These are phyloP conservation scores for Hsuehochloa calcarea DNA, from an alignment of 176 grass and related monocot species.

Conservation along the genomic window DNA sequence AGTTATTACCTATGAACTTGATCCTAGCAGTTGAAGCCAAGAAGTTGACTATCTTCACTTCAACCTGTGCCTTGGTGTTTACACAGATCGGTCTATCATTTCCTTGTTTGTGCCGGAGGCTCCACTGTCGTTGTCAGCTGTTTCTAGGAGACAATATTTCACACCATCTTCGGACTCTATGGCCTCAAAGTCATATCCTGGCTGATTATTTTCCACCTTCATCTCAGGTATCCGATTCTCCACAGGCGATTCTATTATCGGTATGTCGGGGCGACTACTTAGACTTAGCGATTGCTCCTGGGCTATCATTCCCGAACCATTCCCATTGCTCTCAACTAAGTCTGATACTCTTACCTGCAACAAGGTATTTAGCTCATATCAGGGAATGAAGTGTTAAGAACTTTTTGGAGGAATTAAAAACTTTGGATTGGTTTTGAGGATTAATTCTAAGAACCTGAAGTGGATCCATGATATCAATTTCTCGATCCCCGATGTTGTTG, in stretches of 20 bases:
- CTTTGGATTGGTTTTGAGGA: neutral
- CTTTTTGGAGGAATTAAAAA: neutral
- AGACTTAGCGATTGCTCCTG: slow-evolving; percentile 59
- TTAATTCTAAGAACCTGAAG: slow-evolving; percentile 58
- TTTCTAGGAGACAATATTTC: slow-evolving; percentile 66
- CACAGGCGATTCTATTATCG: slow-evolving; percentile 21
- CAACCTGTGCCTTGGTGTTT: slow-evolving; percentile 8
- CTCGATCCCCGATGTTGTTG: slow-evolving; percentile 40
- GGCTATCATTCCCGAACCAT: slow-evolving; percentile 35
- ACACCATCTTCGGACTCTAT: slow-evolving; percentile 68
- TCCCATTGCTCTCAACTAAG: slow-evolving; percentile 56
- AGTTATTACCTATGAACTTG: neutral
- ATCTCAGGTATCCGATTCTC: slow-evolving; percentile 17
- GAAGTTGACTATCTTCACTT: neutral
- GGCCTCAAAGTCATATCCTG: slow-evolving; percentile 18
- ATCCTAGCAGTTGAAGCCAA: neutral
- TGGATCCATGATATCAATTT: slow-evolving; percentile 65
- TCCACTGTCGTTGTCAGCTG: slow-evolving; percentile 29
- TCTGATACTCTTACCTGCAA: slow-evolving; percentile 83
- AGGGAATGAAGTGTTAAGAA: neutral
- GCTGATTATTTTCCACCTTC: slow-evolving; percentile 11
- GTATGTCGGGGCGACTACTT: slow-evolving; percentile 54
- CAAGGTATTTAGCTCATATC: slow-evolving; percentile 26
- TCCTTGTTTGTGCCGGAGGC: slow-evolving; percentile 39
- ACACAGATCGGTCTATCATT: slow-evolving; percentile 41